These are phyloP conservation scores for Achaetomium macrosporum DNA, from an alignment of 2,329 filamentous ascomycete genomes.

Conservation along the genomic window DNA sequence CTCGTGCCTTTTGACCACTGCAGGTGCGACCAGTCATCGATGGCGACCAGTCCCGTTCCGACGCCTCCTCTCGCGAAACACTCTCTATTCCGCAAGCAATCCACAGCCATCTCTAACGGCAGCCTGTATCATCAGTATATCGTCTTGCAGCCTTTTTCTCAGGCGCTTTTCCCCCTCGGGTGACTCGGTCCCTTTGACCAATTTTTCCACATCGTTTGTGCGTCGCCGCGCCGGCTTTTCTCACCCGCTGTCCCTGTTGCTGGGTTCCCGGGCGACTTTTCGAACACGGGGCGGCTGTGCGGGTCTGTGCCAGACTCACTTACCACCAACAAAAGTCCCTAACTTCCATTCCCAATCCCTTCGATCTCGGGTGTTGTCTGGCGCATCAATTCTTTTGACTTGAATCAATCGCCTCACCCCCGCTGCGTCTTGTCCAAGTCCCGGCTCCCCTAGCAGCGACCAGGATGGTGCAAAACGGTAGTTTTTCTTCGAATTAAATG, in stretches of 20 bases:
- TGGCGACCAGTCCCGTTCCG: slow-evolving; percentile 5
- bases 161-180: slow-evolving; percentile 7
- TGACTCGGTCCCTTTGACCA: slow-evolving; percentile 4
- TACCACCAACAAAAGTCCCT: slow-evolving; percentile 5
- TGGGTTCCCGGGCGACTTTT: slow-evolving; percentile 1
- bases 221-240: slow-evolving; percentile 5
- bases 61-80: slow-evolving; percentile 14
- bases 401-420: slow-evolving; percentile 22
- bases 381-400: slow-evolving; percentile 20
- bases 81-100: slow-evolving; percentile 13
- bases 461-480: slow-evolving; percentile 55
- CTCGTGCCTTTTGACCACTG: slow-evolving; percentile 17
- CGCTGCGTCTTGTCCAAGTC: slow-evolving; percentile 19
- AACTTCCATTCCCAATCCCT: slow-evolving; percentile 5
- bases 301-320: slow-evolving; percentile 12
- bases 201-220: slow-evolving; percentile 9
- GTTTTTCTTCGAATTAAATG: slow-evolving; percentile 51
- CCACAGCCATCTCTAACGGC: slow-evolving; percentile 16
- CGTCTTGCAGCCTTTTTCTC: slow-evolving; percentile 6
- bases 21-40: slow-evolving; percentile 7
- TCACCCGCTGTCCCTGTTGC: slow-evolving; percentile 1
- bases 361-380: slow-evolving; percentile 14
- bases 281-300: slow-evolving; percentile 22
- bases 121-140: slow-evolving; percentile 16
- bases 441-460: slow-evolving; percentile 38